Conservation (phyloP, 768 basidiomycete genomes). For the Stropharia rugosoannulata region DNA sequence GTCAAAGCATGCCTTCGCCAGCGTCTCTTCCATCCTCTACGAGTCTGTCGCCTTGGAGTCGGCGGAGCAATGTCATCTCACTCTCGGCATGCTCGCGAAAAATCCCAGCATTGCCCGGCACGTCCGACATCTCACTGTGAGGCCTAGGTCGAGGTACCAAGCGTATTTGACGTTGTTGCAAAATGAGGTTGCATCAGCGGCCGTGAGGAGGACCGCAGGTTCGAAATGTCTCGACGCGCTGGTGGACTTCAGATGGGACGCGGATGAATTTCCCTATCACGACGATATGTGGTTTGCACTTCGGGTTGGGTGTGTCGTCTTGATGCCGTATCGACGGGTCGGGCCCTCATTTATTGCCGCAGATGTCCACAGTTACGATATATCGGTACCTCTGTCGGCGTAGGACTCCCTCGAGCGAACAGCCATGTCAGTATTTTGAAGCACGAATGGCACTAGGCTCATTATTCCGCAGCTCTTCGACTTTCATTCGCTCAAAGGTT, state of each 20-base stretch:
- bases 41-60: slow-evolving; percentile 52
- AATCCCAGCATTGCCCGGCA: slow-evolving; percentile 64
- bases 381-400: slow-evolving; percentile 62
- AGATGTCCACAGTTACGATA: slow-evolving; percentile 69
- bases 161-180: slow-evolving; percentile 23
- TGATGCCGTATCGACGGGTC: not conserved
- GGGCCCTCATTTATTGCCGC: slow-evolving; percentile 2
- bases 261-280: slow-evolving; percentile 60
- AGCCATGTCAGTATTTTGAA: slow-evolving; percentile 54
- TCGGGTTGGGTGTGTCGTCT: slow-evolving; percentile 51
- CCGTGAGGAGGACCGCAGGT: slow-evolving; percentile 49
- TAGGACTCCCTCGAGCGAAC: slow-evolving; percentile 50
- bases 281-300: slow-evolving; percentile 83
- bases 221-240: slow-evolving; percentile 60
- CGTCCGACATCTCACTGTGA: slow-evolving; percentile 56
- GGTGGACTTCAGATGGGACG: slow-evolving; percentile 68
- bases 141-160: slow-evolving; percentile 31
- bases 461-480: slow-evolving; percentile 54
- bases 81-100: slow-evolving; percentile 61
- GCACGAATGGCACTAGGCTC: not conserved
- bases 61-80: slow-evolving; percentile 57
- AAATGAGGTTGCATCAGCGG: slow-evolving; percentile 44
- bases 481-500: slow-evolving; percentile 61
- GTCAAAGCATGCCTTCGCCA: slow-evolving; percentile 54
- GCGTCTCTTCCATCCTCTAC: slow-evolving; percentile 61